Conservation (phyloP, 2,329 filamentous ascomycete genomes). For the Arthrocladium fulminans region DNA sequence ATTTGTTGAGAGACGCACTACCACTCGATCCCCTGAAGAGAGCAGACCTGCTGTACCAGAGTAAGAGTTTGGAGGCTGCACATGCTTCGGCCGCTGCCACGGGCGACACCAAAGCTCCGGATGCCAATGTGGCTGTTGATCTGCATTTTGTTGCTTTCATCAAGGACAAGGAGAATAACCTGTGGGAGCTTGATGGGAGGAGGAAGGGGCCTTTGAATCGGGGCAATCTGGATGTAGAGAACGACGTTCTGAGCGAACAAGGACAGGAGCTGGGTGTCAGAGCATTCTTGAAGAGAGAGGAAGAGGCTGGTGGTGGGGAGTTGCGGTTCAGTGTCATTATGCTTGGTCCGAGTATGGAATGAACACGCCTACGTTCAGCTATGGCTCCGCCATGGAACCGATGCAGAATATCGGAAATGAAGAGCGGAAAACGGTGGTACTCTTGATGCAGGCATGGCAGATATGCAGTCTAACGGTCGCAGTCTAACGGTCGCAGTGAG, state of each 20-base stretch:
- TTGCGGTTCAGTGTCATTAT: conserved; percentile 56
- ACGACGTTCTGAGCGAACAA: conserved; percentile 66
- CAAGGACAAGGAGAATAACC: conserved; percentile 58
- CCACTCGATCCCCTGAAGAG: conserved; percentile 58
- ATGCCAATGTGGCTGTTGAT: conserved; percentile 73
- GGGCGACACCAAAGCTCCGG: conserved; percentile 71
- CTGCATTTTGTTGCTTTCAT: conserved; percentile 95
- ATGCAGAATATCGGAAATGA: too few species aligned
- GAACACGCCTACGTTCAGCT: too few species aligned
- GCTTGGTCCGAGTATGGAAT: conserved; percentile 49
- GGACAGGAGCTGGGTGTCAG: conserved; percentile 63
- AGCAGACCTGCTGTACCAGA: conserved; percentile 67
- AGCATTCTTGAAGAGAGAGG: conserved; percentile 51
- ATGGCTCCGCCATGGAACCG: too few species aligned
- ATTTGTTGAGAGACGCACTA: conserved; percentile 60
- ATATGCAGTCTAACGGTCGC: too few species aligned
- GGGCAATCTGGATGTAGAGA: conserved; percentile 48
- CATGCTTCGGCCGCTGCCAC: conserved; percentile 67
- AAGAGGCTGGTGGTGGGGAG: conserved; percentile 45
- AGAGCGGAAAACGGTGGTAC: too few species aligned
- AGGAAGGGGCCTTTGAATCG: conserved; percentile 65
- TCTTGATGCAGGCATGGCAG: too few species aligned
- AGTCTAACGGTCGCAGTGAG: too few species aligned
- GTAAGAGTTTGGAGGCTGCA: conserved; percentile 63
- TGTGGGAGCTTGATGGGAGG: conserved; percentile 75